Conservation (phyloP, 148 eudicot genomes). For the Amaranthus palmeri region DNA sequence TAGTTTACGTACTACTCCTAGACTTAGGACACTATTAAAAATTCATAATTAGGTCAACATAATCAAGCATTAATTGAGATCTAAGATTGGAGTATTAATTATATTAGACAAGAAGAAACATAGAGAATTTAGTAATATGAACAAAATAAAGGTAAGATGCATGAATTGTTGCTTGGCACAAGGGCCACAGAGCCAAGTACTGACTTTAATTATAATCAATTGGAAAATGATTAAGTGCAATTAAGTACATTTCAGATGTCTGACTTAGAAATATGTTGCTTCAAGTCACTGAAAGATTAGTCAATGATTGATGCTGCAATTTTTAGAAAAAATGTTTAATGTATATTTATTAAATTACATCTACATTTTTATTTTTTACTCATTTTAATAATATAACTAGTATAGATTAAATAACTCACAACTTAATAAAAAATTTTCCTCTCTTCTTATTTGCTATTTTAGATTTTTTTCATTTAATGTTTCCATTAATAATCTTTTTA, state of each 20-base stretch:
- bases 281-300: slow-evolving; percentile 24
- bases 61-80: too few relatives aligned
- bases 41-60: too few relatives aligned
- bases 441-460: too few relatives aligned
- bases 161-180: slow-evolving; percentile 20
- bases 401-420: neutral
- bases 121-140: slow-evolving; percentile 12
- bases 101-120: slow-evolving; percentile 1
- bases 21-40: too few relatives aligned
- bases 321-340: neutral
- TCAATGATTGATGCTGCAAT: slow-evolving; percentile 22
- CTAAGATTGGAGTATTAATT: too few relatives aligned
- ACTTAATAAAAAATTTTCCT: too few relatives aligned
- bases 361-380: slow-evolving; percentile 17
- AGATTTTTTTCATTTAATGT: too few relatives aligned
- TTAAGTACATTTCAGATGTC: slow-evolving; percentile 9
- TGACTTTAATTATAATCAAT: slow-evolving; percentile 22
- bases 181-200: slow-evolving; percentile 18
- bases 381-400: neutral
- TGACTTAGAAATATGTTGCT: slow-evolving; percentile 17
- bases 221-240: neutral
- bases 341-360: neutral
- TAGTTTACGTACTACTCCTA: too few relatives aligned
- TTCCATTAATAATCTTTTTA: too few relatives aligned
- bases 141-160: slow-evolving; percentile 11